Evolutionary conservation across 192 early-diverging fungal genomes (phyloP).

Genomic region (Gonapodya prolifera): DNA sequence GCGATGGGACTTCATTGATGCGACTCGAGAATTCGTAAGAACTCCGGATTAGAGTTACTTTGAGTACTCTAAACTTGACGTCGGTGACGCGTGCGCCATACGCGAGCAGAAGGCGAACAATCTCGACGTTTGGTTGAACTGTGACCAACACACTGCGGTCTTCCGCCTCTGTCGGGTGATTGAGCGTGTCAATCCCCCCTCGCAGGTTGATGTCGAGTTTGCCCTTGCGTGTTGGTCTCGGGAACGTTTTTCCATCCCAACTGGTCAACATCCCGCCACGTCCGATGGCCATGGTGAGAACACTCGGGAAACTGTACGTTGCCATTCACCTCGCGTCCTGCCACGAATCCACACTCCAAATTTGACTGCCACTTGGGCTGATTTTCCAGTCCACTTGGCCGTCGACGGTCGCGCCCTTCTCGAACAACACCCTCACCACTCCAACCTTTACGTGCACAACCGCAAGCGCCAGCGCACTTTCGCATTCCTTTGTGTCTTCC

Average conservation of each 20-base stretch:
- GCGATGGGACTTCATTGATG: too few relatives aligned
- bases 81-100: background rate
- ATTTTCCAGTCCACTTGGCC: background rate
- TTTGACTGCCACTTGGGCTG: too few relatives aligned
- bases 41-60: too few relatives aligned
- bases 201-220: background rate
- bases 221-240: background rate
- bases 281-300: background rate
- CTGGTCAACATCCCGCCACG: background rate
- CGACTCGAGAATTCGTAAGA: too few relatives aligned
- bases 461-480: background rate
- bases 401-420: background rate
- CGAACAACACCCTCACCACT: background rate
- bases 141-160: background rate
- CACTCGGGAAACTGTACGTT: background rate
- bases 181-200: background rate
- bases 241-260: background rate
- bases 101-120: background rate
- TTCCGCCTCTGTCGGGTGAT: background rate
- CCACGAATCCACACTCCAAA: background rate
- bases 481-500: background rate
- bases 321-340: background rate
- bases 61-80: background rate
- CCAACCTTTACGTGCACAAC: background rate
- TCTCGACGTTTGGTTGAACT: background rate